Evolutionary conservation across 192 early-diverging fungal genomes (phyloP).

Genomic region (Gonapodya sp.): DNA sequence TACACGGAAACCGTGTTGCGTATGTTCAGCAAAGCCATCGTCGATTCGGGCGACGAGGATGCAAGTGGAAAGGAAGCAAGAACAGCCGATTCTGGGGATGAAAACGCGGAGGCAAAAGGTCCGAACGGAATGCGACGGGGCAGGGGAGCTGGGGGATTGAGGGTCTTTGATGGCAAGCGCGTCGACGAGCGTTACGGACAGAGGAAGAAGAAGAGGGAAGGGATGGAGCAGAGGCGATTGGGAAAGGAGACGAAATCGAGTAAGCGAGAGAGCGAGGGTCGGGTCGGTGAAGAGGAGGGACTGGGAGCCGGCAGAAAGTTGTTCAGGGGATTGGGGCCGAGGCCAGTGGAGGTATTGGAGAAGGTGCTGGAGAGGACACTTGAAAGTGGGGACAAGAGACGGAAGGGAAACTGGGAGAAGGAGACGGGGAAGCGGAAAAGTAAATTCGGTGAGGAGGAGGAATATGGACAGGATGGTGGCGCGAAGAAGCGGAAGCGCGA

Average conservation of each 20-base stretch:
- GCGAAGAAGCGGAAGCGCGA: background rate
- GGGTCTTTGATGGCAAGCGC: conserved; percentile 62
- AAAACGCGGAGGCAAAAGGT: too few relatives aligned
- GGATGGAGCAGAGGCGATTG: background rate
- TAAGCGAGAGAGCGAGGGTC: background rate
- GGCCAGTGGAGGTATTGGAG: background rate
- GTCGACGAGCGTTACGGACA: conserved; percentile 65
- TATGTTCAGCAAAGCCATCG: too few relatives aligned
- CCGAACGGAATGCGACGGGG: too few relatives aligned
- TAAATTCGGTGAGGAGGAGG: background rate
- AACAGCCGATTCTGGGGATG: too few relatives aligned
- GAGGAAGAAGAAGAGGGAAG: conserved; percentile 49
- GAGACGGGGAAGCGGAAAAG: background rate
- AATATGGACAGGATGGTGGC: background rate
- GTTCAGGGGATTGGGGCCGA: background rate
- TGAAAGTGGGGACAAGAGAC: background rate
- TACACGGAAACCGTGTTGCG: conserved; percentile 18
- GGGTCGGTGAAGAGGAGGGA: background rate
- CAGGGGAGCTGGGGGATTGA: too few relatives aligned
- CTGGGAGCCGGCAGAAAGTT: background rate
- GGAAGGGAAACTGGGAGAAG: background rate
- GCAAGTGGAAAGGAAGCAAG: too few relatives aligned
- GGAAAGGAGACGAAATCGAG: too few relatives aligned
- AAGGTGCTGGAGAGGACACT: background rate
- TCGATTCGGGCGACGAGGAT: too few relatives aligned